Base-by-base conservation (phyloP, 2,329 filamentous ascomycete genomes). In the Aspergillus caelatus region DNA sequence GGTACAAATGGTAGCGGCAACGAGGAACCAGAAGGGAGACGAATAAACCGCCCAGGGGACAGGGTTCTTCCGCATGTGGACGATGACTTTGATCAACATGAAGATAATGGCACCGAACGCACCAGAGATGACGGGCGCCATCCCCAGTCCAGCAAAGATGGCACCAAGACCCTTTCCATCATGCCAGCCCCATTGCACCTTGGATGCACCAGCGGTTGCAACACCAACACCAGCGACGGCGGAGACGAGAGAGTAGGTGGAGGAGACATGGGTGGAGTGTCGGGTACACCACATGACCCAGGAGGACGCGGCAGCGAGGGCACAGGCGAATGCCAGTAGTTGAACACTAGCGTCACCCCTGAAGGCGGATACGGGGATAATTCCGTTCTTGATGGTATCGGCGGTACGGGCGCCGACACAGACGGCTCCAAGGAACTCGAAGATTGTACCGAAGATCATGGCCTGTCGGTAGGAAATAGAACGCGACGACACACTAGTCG, bases 271-370 rank as follows among this genome's bases (percentile, higher is more conserved):
- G 63, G 89, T 88, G 4, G 88, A 90, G 82, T 92, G 84, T 54
- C 84, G 83, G 1, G 90, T 93, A 77, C 90, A 92, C 89, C 89
- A 92, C 89, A 92, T 92, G 54, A 93, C 89, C 90, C 90, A 93
- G 11, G 84, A 73, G 5, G 74, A 76, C n/a, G 74, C 74, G 14
- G 72, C 74, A 7, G 71, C 74, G 11, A 76, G 66, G 23, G 74
- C 74, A 64, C 71, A 74, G 28, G 73, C 71, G 59, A 76, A 76
- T 6, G 88, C 89, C 57, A 91, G 83, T 78, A 91, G 85, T 79
- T 90, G 88, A 23, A 91, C 88, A 43, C 85, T 86, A 41, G 89
- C 85, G 70, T 91, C 85, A 63, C 78, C 81, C 1, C 79, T 69
- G 79, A 91, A 91, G 62, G 87, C 83, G 0, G 73, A 64, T 74